Evolutionary conservation across 352 stramenopile genomes (phyloP).

Genomic region (Phytophthora ramorum): DNA sequence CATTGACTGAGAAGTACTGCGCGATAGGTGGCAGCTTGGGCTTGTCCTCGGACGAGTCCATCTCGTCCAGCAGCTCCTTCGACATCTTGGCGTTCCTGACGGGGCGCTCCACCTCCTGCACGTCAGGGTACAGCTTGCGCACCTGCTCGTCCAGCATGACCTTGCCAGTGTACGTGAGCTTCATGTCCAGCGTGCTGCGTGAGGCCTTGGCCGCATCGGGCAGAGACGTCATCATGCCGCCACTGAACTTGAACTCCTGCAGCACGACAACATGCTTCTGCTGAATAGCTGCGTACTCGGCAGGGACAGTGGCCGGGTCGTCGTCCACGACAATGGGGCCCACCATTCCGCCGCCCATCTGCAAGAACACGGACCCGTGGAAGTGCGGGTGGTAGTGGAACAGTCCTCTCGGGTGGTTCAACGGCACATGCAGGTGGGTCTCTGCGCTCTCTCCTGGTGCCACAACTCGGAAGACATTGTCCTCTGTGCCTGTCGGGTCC

Average conservation of each 20-base stretch:
- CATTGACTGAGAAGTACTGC: slow-evolving; percentile 77
- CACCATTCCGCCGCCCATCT: slow-evolving; percentile 81
- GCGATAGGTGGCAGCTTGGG: slow-evolving; percentile 42
- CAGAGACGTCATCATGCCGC: slow-evolving; percentile 60
- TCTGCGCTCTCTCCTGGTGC: slow-evolving; percentile 56
- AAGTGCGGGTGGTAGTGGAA: slow-evolving; percentile 91
- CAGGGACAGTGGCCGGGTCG: slow-evolving; percentile 44
- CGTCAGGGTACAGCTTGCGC: slow-evolving; percentile 47
- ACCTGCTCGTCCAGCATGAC: slow-evolving; percentile 43
- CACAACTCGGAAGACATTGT: slow-evolving; percentile 78
- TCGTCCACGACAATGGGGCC: slow-evolving; percentile 75
- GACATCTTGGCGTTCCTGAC: slow-evolving; percentile 34
- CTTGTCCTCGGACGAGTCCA: slow-evolving; percentile 31
- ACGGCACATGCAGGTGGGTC: slow-evolving; percentile 61
- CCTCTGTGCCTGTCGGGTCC: slow-evolving; percentile 73
- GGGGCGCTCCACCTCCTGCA: slow-evolving; percentile 42
- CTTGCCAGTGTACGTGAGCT: slow-evolving; percentile 57
- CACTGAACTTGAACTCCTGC: slow-evolving; percentile 72
- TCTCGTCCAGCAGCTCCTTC: slow-evolving; percentile 37
- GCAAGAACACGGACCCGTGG: slow-evolving; percentile 74
- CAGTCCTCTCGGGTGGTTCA: slow-evolving; percentile 69
- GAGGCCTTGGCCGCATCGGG: slow-evolving; percentile 55
- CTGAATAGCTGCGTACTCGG: slow-evolving; percentile 52
- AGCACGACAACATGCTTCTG: slow-evolving; percentile 57
- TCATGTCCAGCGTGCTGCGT: slow-evolving; percentile 54